A percentile compares a stretch with the other conserved stretches of the same genome.
These are phyloP conservation scores for Aspergillus latus DNA, from an alignment of 2,329 filamentous ascomycete species.

Conservation along the genomic window DNA sequence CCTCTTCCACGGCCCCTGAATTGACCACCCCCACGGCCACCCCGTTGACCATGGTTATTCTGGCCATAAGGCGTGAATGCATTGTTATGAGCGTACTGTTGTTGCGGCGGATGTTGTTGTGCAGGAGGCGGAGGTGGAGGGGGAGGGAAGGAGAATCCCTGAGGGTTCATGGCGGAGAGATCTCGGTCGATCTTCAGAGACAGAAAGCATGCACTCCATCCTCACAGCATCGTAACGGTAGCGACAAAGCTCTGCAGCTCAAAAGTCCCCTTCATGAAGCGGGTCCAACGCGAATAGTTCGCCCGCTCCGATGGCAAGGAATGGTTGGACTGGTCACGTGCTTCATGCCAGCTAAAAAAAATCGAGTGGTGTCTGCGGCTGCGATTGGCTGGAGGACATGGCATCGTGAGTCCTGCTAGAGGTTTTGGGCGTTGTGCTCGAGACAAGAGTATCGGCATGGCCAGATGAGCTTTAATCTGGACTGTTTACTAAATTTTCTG, in stretches of 20 bases:
- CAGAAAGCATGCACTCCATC: constrained; percentile 27
- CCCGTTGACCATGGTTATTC: constrained; percentile 26
- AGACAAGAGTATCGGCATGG: neutral
- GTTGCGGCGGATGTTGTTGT: constrained; percentile 24
- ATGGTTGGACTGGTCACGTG: constrained; percentile 19
- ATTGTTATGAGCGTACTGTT: constrained; percentile 17
- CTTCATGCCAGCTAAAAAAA: constrained; percentile 16
- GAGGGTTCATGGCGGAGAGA: constrained; percentile 38
- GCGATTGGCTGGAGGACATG: constrained; percentile 23
- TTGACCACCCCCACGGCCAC: constrained; percentile 30
- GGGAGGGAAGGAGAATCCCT: constrained; percentile 49
- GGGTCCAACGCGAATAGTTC: constrained; percentile 18
- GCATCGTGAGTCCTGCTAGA: constrained; percentile 7
- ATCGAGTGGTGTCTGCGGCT: constrained; percentile 17
- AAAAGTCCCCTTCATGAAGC: constrained; percentile 6
- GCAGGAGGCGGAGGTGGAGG: constrained; percentile 46
- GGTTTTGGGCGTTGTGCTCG: constrained; percentile 4
- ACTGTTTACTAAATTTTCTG: constrained; percentile 1
- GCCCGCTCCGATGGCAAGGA: constrained; percentile 24
- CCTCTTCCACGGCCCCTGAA: constrained; percentile 38
- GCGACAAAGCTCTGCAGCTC: constrained; percentile 10
- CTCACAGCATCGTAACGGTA: constrained; percentile 26
- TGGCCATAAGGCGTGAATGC: constrained; percentile 29
- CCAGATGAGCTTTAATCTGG: constrained; percentile 1
- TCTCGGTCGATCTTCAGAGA: constrained; percentile 26